Base-by-base conservation (phyloP, 2,329 filamentous ascomycete genomes). In the Botrytis aclada region DNA sequence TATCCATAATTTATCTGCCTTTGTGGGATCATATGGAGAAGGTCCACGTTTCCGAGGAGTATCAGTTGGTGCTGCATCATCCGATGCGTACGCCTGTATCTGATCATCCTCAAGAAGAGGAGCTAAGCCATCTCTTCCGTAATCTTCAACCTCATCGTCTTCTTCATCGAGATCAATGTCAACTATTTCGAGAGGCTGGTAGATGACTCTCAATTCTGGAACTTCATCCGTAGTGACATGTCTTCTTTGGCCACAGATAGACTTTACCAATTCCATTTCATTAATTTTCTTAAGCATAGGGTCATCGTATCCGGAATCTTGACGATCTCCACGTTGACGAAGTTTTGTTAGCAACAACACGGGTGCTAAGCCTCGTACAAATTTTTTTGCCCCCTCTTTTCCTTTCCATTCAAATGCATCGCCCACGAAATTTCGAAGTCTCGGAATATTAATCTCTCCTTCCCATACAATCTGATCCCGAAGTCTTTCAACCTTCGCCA, bases 341-440 rank as follows among this genome's bases (percentile, higher is more conserved):
- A 90, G 84, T 74, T 87, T 89, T 74, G 87, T 88, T 22, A 89
- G 85, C 4, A 98, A 84, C 1, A 98, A 83, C 12, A 91, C 90
- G 18, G 94, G 93, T 0, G 94, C 92, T 18, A 98, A 84, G 41
- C 93, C 91, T 22, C 91, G 88, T 41, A 97, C 90, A 74, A 97
- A 93, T 79, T 97, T 97, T 79, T 92, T 88, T 25, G 95, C 94
- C 0, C 95, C 95, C 69, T 87, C 87, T 41, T 90, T 88, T 77
- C 90, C 92, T 7, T 87, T 89, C 96, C 96, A 99, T 74, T 95
- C 94, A 76, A 99, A 97, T 0, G 91, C 91, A 75, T 97, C 90
- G 1, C 87, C 86, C 0, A 91, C 88, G 80, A 97, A 98, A 22
- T 87, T 86, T 51, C 95, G 88, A 51, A 99, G 82, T 0, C 88